These are phyloP conservation scores for Calonectria honghensis DNA, from an alignment of 2,329 filamentous ascomycete species.

Conservation along the genomic window DNA sequence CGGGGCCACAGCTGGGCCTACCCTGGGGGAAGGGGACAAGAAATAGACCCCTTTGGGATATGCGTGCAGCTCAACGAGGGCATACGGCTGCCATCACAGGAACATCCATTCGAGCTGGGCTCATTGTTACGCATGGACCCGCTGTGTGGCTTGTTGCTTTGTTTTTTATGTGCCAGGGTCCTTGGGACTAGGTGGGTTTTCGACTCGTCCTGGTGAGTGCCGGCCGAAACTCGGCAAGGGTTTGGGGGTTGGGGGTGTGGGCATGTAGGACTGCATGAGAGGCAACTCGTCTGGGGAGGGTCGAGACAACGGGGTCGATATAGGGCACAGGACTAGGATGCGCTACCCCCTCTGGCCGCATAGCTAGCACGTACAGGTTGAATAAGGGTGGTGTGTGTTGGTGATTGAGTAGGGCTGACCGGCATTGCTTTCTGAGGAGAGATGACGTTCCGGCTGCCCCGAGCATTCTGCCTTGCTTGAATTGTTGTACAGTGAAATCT, in stretches of 20 bases:
- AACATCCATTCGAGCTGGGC: background rate
- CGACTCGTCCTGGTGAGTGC: background rate
- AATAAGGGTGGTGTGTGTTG: background rate
- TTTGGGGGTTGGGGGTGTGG: background rate
- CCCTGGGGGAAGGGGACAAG: background rate
- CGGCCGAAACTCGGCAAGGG: slow-evolving; percentile 9
- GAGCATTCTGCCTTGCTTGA: too few relatives aligned
- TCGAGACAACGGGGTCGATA: slow-evolving; percentile 1
- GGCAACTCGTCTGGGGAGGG: background rate
- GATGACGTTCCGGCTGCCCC: background rate
- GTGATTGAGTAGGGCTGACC: slow-evolving; percentile 2
- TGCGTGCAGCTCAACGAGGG: slow-evolving; percentile 8
- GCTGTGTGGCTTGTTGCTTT: background rate
- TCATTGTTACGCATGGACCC: background rate
- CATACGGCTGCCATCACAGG: background rate
- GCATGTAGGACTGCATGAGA: background rate
- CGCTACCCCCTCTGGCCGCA: background rate
- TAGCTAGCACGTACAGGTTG: background rate
- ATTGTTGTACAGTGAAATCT: background rate
- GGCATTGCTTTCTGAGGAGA: background rate
- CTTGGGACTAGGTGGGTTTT: background rate
- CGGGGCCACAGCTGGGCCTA: slow-evolving; percentile 19
- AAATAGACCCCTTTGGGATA: background rate
- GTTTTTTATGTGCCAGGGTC: background rate
- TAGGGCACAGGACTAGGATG: background rate